Percentiles rank a stretch among this genome's conserved stretches.
phyloP scores from a whole-genome alignment of 371 early-diverging fungal species.

The Mortierella sp. region DNA sequence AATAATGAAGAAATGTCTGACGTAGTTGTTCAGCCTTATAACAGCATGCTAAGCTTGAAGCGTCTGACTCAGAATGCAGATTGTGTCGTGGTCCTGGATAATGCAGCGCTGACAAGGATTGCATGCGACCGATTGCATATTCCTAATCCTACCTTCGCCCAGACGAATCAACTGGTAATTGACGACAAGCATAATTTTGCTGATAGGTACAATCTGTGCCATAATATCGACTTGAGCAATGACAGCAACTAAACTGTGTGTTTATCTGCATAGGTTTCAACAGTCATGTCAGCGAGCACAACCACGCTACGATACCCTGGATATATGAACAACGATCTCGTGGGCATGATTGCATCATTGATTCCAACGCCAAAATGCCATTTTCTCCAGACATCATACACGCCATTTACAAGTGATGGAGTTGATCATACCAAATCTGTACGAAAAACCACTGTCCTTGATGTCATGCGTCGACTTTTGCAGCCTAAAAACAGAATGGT shows the following conservation, averaged over 20 bases:
- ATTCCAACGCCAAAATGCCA: conserved; percentile 98
- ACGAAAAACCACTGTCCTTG: conserved; percentile 97
- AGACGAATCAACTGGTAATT: conserved; percentile 95
- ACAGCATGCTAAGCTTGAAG: conserved; percentile 96
- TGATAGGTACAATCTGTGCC: no score
- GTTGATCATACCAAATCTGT: conserved; percentile 92
- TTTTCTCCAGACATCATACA: conserved; percentile 97
- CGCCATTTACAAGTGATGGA: conserved; percentile 97
- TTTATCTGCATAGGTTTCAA: conserved; percentile 78
- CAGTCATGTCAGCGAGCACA: conserved; percentile 99
- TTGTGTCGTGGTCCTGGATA: conserved; percentile 96
- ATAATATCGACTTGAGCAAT: background rate
- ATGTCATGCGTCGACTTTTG: conserved; percentile 96
- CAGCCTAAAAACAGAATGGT: conserved; percentile 98
- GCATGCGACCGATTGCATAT: conserved; percentile 95
- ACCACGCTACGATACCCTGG: conserved; percentile 98
- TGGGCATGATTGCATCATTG: conserved; percentile 93
- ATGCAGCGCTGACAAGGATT: conserved; percentile 94
- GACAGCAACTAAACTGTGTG: background rate
- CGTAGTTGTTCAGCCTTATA: conserved; percentile 99
- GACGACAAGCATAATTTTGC: background rate
- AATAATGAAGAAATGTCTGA: conserved; percentile 97
- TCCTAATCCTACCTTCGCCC: conserved; percentile 93
- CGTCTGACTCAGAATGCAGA: conserved; percentile 94
- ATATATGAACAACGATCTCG: conserved; percentile 99